These are phyloP conservation scores for Didymella segeticola DNA, from an alignment of 2,329 filamentous ascomycete species.

Conservation along the genomic window DNA sequence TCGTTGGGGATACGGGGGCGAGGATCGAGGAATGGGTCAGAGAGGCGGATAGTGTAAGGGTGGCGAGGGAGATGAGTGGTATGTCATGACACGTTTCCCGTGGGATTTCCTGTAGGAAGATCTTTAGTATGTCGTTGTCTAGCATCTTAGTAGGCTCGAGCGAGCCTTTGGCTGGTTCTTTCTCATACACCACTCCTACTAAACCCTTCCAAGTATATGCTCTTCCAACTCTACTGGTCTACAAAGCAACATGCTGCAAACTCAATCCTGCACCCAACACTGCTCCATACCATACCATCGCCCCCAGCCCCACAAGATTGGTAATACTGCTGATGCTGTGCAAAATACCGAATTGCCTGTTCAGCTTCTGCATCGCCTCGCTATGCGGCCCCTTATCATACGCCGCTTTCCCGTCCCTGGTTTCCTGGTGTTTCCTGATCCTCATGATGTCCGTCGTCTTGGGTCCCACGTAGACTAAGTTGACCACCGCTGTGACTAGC, in stretches of 20 bases:
- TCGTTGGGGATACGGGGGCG: slow-evolving; percentile 77
- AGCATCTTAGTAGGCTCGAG: no score
- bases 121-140: not conserved
- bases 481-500: slow-evolving; percentile 73
- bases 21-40: slow-evolving; percentile 73
- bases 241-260: slow-evolving; percentile 10
- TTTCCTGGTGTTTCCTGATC: slow-evolving; percentile 82
- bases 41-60: slow-evolving; percentile 58
- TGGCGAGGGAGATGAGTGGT: slow-evolving; percentile 37
- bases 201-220: no score
- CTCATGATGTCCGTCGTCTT: slow-evolving; percentile 76
- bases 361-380: slow-evolving; percentile 73
- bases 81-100: no score
- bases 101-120: no score
- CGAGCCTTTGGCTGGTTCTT: no score
- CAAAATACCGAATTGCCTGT: slow-evolving; percentile 69
- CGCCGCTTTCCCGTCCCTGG: slow-evolving; percentile 86
- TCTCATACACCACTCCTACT: no score
- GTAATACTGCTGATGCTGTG: slow-evolving; percentile 83
- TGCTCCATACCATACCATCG: slow-evolving; percentile 78
- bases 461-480: slow-evolving; percentile 75
- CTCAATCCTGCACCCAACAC: slow-evolving; percentile 61
- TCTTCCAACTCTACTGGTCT: no score
- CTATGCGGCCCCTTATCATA: slow-evolving; percentile 81
- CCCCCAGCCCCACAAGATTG: slow-evolving; percentile 74